These are phyloP conservation scores for Fusarium guadeloupense DNA, from an alignment of 2,329 filamentous ascomycete genomes.

Conservation along the genomic window DNA sequence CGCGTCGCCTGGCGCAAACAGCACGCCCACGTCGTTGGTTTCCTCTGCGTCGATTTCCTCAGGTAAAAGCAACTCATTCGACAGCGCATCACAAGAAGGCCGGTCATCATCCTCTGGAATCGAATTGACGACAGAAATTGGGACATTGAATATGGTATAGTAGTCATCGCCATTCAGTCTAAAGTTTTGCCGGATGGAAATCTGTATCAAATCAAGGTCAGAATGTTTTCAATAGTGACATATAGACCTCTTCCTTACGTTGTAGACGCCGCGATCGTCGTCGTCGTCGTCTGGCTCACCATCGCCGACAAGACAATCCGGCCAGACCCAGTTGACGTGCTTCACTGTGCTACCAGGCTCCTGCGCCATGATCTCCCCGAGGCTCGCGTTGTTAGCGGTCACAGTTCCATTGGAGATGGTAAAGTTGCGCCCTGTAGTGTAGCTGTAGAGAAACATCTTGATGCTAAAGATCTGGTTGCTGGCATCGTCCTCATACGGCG, in stretches of 20 bases:
- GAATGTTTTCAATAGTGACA: background rate
- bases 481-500: constrained; percentile 62
- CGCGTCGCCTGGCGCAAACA: constrained; percentile 63
- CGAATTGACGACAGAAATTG: constrained; percentile 73
- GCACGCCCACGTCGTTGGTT: constrained; percentile 56
- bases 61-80: constrained; percentile 61
- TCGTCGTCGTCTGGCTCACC: constrained; percentile 57
- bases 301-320: constrained; percentile 71
- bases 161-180: constrained; percentile 69
- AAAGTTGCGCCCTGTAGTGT: constrained; percentile 70
- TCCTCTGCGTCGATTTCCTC: constrained; percentile 55
- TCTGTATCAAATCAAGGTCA: constrained; percentile 50
- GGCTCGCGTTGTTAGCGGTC: constrained; percentile 59
- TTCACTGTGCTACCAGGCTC: constrained; percentile 76
- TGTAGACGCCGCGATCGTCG: constrained; percentile 67
- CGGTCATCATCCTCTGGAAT: constrained; percentile 58
- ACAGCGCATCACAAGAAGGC: constrained; percentile 60
- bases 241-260: constrained; percentile 55
- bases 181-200: constrained; percentile 77
- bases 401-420: constrained; percentile 73
- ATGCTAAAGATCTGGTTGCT: constrained; percentile 69
- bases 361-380: constrained; percentile 66
- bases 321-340: constrained; percentile 78
- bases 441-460: constrained; percentile 73
- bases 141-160: constrained; percentile 77